These are phyloP conservation scores for Starmerella apis DNA, from an alignment of 805 yeast species.

Conservation along the genomic window DNA sequence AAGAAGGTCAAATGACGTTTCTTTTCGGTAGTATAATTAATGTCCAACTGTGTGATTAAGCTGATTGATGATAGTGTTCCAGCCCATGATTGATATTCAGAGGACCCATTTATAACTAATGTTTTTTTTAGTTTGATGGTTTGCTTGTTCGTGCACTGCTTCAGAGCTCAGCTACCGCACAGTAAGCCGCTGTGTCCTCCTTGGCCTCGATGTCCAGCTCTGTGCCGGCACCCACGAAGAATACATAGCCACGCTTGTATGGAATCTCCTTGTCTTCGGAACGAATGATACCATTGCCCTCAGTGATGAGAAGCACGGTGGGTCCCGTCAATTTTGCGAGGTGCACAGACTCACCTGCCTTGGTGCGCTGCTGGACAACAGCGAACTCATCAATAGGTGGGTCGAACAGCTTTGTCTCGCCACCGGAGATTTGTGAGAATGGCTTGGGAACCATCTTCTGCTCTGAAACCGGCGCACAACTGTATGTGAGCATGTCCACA, in stretches of 20 bases:
- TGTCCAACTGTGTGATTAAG: neutral
- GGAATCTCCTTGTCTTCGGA: slow-evolving; percentile 36
- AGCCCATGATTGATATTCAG: too few species aligned
- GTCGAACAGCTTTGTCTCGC: slow-evolving; percentile 46
- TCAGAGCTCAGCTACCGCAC: slow-evolving; percentile 82
- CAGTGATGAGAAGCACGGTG: slow-evolving; percentile 71
- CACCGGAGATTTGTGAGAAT: slow-evolving; percentile 38
- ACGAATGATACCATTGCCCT: slow-evolving; percentile 58
- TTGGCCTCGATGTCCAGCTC: slow-evolving; percentile 44
- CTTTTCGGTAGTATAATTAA: neutral
- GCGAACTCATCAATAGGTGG: slow-evolving; percentile 97
- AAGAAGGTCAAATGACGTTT: too few species aligned
- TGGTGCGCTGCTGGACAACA: slow-evolving; percentile 66
- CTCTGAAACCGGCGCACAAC: slow-evolving; percentile 78
- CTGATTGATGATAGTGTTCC: neutral
- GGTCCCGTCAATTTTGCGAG: slow-evolving; percentile 71
- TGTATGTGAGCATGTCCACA: slow-evolving; percentile 83
- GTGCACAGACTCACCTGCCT: slow-evolving; percentile 42
- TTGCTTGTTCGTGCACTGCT: too few species aligned
- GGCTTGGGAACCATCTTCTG: slow-evolving; percentile 72
- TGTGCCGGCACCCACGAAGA: slow-evolving; percentile 70
- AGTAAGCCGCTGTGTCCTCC: slow-evolving; percentile 58
- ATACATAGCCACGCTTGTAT: slow-evolving; percentile 66
- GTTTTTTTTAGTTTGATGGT: too few species aligned
- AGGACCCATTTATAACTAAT: too few species aligned